Conservation (phyloP, 2,329 filamentous ascomycete genomes). For the Juglanconis juglandina region DNA sequence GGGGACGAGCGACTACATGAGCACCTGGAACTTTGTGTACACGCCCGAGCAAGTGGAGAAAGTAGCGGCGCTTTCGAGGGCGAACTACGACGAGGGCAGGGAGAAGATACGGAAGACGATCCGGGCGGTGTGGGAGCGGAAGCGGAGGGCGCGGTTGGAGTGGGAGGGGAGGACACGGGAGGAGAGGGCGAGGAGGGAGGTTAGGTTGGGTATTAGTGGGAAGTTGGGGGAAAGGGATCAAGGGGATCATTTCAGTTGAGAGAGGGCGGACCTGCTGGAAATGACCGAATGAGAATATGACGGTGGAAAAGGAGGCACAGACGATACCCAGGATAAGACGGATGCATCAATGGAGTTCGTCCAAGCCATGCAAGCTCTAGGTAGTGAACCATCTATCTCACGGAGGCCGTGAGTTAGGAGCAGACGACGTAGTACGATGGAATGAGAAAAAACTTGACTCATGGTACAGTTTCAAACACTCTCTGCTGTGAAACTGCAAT, state of each 20-base stretch:
- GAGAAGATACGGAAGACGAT: constrained; percentile 76
- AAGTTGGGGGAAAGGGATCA: constrained; percentile 45
- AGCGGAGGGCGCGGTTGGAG: constrained; percentile 66
- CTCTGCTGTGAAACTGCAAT: background rate
- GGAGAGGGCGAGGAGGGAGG: constrained; percentile 42
- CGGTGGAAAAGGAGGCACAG: background rate
- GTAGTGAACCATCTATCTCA: too few species aligned
- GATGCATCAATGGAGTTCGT: background rate
- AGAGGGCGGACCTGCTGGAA: background rate
- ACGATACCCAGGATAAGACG: background rate
- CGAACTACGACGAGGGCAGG: constrained; percentile 81
- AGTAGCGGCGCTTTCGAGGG: constrained; percentile 75
- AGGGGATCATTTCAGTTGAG: constrained; percentile 64
- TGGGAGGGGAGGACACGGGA: constrained; percentile 38
- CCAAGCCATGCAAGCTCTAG: too few species aligned
- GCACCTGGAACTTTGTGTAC: constrained; percentile 98
- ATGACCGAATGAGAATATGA: background rate
- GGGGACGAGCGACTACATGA: constrained; percentile 77
- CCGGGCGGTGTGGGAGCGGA: constrained; percentile 86
- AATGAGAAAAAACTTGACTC: too few species aligned
- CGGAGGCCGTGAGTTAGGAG: too few species aligned
- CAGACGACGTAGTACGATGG: too few species aligned
- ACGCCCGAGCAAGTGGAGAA: constrained; percentile 84
- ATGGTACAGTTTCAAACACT: too few species aligned
- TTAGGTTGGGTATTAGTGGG: constrained; percentile 50